phyloP scores from a whole-genome alignment of 2,329 filamentous ascomycete genomes.

The Chaetoscypha palmicola region DNA sequence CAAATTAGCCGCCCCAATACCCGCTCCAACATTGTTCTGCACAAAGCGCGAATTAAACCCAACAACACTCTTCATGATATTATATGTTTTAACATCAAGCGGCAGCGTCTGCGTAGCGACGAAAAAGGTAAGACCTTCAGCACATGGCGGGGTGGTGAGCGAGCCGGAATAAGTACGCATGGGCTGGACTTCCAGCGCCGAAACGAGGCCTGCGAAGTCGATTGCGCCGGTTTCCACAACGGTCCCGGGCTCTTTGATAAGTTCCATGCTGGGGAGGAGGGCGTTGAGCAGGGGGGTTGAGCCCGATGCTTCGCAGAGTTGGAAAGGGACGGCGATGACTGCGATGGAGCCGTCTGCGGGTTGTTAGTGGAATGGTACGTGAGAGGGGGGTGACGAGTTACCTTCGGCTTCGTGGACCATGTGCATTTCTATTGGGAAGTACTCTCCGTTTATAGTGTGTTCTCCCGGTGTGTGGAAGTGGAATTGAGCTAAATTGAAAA shows the following conservation, averaged over 20 bases:
- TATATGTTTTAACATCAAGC: slow-evolving; percentile 43
- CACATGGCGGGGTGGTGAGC: slow-evolving; percentile 56
- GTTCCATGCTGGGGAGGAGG: slow-evolving; percentile 19
- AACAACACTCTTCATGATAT: slow-evolving; percentile 44
- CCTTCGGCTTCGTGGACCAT: slow-evolving; percentile 35
- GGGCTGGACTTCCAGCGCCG: slow-evolving; percentile 6
- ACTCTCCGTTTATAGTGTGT: slow-evolving; percentile 42
- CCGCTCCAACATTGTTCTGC: slow-evolving; percentile 32
- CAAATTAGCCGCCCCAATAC: slow-evolving; percentile 10
- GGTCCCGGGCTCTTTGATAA: slow-evolving; percentile 11
- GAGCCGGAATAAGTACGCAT: slow-evolving; percentile 45
- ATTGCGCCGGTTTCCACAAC: slow-evolving; percentile 14
- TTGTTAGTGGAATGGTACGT: neutral
- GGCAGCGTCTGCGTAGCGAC: slow-evolving; percentile 41
- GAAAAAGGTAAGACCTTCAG: slow-evolving; percentile 48
- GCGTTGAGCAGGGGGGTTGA: slow-evolving; percentile 35
- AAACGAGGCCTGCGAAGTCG: slow-evolving; percentile 9
- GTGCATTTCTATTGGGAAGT: slow-evolving; percentile 37
- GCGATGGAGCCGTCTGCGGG: slow-evolving; percentile 19
- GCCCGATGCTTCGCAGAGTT: slow-evolving; percentile 31
- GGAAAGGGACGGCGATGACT: slow-evolving; percentile 33
- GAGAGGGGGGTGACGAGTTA: slow-evolving; percentile 4
- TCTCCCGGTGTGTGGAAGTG: slow-evolving; percentile 56
- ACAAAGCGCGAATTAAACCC: slow-evolving; percentile 50
- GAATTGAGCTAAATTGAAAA: slow-evolving; percentile 37